phyloP scores from a whole-genome alignment of 371 early-diverging fungal genomes.

The Zopfochytrium polystomum region DNA sequence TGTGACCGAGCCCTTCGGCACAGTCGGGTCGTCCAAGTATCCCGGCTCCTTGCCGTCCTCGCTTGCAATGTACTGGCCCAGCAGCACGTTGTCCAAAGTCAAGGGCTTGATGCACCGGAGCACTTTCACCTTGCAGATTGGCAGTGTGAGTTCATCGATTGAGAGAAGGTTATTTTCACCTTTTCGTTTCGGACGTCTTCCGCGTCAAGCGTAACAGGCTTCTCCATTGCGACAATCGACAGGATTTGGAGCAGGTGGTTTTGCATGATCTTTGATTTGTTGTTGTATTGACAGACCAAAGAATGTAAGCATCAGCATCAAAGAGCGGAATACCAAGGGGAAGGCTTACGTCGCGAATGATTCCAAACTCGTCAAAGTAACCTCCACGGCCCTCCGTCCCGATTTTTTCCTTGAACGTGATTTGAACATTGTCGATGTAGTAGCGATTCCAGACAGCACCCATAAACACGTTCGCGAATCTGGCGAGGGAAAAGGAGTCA shows the following conservation, averaged over 20 bases:
- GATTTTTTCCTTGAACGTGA: conserved; percentile 97
- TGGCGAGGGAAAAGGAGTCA: no score
- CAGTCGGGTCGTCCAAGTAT: conserved; percentile 86
- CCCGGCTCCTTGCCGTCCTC: conserved; percentile 79
- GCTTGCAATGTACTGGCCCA: conserved; percentile 82
- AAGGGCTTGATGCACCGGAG: conserved; percentile 80
- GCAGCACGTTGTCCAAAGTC: conserved; percentile 67
- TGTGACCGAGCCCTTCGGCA: conserved; percentile 75
- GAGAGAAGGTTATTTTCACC: conserved; percentile 11
- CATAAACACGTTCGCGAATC: conserved; percentile 91
- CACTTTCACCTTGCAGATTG: conserved; percentile 61
- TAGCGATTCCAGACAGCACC: conserved; percentile 89
- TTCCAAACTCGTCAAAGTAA: conserved; percentile 99
- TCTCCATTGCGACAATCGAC: conserved; percentile 89
- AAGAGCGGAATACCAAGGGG: no score
- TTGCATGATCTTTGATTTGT: conserved; percentile 92
- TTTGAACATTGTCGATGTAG: conserved; percentile 92
- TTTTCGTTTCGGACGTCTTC: conserved; percentile 93
- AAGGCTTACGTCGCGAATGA: conserved; percentile 98
- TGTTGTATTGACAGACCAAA: background rate
- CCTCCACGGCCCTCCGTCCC: conserved; percentile 98
- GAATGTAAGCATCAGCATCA: no score
- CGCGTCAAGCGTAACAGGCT: conserved; percentile 76
- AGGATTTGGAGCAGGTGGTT: conserved; percentile 94
- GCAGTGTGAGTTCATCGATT: background rate